Evolutionary conservation across 2,329 filamentous ascomycete species (phyloP).

Genomic region (Aspergillus thermomutatus): DNA sequence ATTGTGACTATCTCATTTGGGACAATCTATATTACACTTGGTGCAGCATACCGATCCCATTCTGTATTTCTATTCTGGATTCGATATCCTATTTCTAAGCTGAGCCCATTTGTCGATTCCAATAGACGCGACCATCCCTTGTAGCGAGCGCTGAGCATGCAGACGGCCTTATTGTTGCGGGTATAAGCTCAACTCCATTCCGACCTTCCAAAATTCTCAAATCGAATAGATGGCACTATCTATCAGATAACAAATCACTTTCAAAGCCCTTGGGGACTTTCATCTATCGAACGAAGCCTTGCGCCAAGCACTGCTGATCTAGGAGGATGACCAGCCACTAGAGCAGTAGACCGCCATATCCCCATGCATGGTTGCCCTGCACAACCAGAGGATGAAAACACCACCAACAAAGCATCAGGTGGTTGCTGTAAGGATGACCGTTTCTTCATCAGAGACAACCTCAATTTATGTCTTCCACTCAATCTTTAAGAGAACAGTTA

Average conservation of each 20-base stretch:
- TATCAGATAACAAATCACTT: not conserved
- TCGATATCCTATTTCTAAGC: not conserved
- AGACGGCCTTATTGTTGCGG: not conserved
- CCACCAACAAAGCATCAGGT: slow-evolving; percentile 9
- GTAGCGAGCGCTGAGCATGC: not conserved
- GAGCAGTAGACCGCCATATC: not conserved
- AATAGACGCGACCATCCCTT: not conserved
- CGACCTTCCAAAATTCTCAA: not conserved
- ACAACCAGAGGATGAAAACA: slow-evolving; percentile 13
- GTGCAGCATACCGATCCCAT: not conserved
- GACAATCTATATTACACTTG: not conserved
- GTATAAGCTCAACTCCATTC: not conserved
- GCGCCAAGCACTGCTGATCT: not conserved
- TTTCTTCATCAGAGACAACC: not conserved
- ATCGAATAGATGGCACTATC: not conserved
- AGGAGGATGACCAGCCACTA: not conserved
- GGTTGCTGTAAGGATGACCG: not conserved
- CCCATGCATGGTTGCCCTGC: slow-evolving; percentile 14
- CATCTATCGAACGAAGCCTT: not conserved
- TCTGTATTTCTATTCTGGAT: not conserved
- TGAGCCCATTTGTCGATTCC: not conserved
- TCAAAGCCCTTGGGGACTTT: not conserved
- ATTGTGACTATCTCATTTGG: not conserved
- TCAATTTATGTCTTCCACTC: not conserved
- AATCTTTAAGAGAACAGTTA: not conserved